phyloP scores from a whole-genome alignment of 176 grass and related monocot genomes.

The Guadua angustifolia region DNA sequence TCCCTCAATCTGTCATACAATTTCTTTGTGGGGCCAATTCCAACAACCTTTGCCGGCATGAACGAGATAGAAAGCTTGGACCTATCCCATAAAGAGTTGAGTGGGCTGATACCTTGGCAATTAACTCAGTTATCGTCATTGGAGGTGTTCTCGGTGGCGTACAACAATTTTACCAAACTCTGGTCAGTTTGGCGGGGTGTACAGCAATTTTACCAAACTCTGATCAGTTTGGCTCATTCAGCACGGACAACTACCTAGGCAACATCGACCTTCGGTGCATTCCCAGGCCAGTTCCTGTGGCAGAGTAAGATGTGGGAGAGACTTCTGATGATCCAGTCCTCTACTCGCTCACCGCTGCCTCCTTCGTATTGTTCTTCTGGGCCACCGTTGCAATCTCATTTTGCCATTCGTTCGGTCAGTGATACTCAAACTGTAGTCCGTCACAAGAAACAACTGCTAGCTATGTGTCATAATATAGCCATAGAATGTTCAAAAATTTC shows the following conservation, averaged over 20 bases:
- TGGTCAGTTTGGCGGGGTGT: slow-evolving; percentile 27
- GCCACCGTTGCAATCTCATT: neutral
- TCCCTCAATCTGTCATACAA: slow-evolving; percentile 45
- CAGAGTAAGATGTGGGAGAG: too few relatives aligned
- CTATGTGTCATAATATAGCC: neutral
- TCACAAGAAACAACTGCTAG: neutral
- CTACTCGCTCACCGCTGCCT: neutral
- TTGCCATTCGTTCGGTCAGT: neutral
- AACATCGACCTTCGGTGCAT: slow-evolving; percentile 36
- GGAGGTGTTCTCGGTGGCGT: slow-evolving; percentile 36
- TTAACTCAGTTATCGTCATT: neutral
- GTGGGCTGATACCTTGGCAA: neutral
- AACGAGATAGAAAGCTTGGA: slow-evolving; percentile 34
- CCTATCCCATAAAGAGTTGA: slow-evolving; percentile 38
- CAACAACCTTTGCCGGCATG: slow-evolving; percentile 18
- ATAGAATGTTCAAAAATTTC: neutral
- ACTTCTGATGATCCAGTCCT: neutral
- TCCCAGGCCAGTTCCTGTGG: too few relatives aligned
- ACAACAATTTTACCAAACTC: slow-evolving; percentile 41
- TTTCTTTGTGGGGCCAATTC: slow-evolving; percentile 11
- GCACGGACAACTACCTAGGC: slow-evolving; percentile 7
- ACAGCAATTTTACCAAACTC: slow-evolving; percentile 37
- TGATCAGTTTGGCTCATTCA: slow-evolving; percentile 28
- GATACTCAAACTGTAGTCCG: neutral
- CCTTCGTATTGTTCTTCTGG: slow-evolving; percentile 27